Evolutionary conservation across 2,329 filamentous ascomycete species (phyloP), one percentile per base, ranked within the genome.

Genomic region (Cryphonectria nitschkei): DNA sequence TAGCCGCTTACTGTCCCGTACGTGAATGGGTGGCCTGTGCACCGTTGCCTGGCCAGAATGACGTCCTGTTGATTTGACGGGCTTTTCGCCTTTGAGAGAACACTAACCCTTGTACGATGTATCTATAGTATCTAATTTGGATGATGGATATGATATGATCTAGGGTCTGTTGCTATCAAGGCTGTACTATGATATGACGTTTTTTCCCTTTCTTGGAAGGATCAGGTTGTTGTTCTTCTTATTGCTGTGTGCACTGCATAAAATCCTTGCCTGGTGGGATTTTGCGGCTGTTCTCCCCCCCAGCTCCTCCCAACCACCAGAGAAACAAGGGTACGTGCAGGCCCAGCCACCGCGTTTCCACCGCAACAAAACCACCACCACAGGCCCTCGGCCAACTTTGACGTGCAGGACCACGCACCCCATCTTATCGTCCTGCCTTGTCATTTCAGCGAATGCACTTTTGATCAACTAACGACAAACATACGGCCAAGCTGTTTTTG

Each of bases 271-370:
- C 41, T 5, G 6, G 46, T 50, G 46, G 56, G 56, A 37, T 61
- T 37, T 37, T 61, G 34, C 58, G 58, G 56, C 56, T 61, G 34
- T 39, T 52, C 34, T 16, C 9, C 7, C 26, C 52, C 52, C 54
- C 54, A 32, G 54, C 13, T 58, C 71, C 71, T 65, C 71, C 71
- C 71, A 72, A 72, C 71, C 71, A 70, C 71, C 71, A 39, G n/a
- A 43, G n/a, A 29, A 43, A 43, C 41, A 29, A 43, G 63, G 41
- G n/a, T 50, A n/a, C 63, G 32, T 70, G 64, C 70, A 62, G 41
- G 52, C 39, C 71, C 71, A 72, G 71, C 71, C 71, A 72, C 67
- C 71, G 68, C 68, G 71, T 72, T 72, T 72, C 71, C 71, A 68
- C 68, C 67, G 61, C 61, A 72, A 72, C 71, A 69, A 70, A 68